Conservation (phyloP, 225 moss, liverwort and hornwort species). For the Physcomitrellopsis africana region DNA sequence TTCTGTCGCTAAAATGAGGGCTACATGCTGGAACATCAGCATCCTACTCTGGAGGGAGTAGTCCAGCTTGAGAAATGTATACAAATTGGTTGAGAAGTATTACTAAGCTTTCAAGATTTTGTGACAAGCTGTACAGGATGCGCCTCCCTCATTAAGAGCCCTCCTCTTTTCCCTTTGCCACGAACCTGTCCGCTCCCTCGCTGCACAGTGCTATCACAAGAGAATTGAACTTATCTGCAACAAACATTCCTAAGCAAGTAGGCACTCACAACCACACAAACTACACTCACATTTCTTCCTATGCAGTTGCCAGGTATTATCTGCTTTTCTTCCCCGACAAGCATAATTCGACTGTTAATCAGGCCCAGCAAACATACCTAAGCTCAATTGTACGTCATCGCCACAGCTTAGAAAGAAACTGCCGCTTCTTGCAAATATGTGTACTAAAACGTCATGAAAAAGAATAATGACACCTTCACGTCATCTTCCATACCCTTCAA, state of each 20-base stretch:
- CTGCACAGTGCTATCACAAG: neutral
- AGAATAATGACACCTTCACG: neutral
- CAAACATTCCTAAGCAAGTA: neutral
- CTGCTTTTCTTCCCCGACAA: neutral
- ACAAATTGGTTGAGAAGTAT: slow-evolving; percentile 14
- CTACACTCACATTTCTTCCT: no score
- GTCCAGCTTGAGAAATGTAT: neutral
- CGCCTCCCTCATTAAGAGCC: slow-evolving; percentile 21
- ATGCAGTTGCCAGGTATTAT: neutral
- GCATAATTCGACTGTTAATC: neutral
- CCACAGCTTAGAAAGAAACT: neutral
- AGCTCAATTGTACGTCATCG: slow-evolving; percentile 26
- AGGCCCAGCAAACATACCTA: neutral
- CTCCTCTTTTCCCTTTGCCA: slow-evolving; percentile 38
- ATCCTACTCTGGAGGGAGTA: slow-evolving; percentile 14
- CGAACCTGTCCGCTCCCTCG: slow-evolving; percentile 5
- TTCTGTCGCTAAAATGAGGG: neutral
- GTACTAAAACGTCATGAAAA: neutral
- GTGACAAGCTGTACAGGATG: slow-evolving; percentile 3
- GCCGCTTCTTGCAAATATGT: neutral
- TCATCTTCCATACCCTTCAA: neutral
- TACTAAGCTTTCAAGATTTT: slow-evolving; percentile 22
- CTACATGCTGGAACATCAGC: slow-evolving; percentile 1
- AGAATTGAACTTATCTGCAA: slow-evolving; percentile 24
- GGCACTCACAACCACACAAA: neutral